phyloP scores from a whole-genome alignment of 2,329 filamentous ascomycete genomes.

The Aspergillus glaucus region DNA sequence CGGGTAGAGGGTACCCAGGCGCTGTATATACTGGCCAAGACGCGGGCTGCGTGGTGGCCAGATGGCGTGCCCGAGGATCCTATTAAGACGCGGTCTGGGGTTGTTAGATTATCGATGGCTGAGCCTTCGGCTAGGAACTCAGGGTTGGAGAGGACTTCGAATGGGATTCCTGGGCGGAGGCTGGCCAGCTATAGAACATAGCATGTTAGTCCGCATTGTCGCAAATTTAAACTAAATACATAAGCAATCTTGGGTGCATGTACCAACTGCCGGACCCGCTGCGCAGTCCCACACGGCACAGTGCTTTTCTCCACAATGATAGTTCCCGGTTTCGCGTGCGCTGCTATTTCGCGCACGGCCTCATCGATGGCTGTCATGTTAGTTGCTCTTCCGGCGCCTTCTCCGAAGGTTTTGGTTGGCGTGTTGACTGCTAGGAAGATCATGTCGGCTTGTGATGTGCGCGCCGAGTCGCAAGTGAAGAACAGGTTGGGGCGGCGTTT shows the following conservation, averaged over 20 bases:
- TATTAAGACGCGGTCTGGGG: conserved; percentile 69
- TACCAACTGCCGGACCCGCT: conserved; percentile 63
- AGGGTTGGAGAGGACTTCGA: conserved; percentile 74
- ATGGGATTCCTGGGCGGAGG: conserved; percentile 56
- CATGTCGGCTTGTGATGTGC: conserved; percentile 63
- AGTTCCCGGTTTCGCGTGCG: conserved; percentile 58
- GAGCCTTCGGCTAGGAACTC: conserved; percentile 76
- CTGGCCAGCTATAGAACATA: conserved; percentile 13
- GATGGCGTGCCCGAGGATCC: conserved; percentile 58
- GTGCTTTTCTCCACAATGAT: conserved; percentile 80
- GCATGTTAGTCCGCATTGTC: background rate
- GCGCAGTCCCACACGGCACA: conserved; percentile 68
- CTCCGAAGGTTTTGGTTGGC: conserved; percentile 65
- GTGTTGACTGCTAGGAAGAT: conserved; percentile 75
- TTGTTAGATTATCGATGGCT: conserved; percentile 63
- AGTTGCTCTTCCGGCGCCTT: conserved; percentile 64
- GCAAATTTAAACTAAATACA: conserved; percentile 3
- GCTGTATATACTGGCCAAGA: conserved; percentile 60
- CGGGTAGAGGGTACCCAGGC: conserved; percentile 62
- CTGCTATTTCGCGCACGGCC: conserved; percentile 61
- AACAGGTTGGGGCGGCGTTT: conserved; percentile 59
- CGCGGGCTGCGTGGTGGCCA: conserved; percentile 57
- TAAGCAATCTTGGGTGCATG: conserved; percentile 16
- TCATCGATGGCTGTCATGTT: conserved; percentile 68
- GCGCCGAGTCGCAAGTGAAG: conserved; percentile 64